phyloP scores from a whole-genome alignment of 2,329 filamentous ascomycete species.

The Curvularia verruculosa region DNA sequence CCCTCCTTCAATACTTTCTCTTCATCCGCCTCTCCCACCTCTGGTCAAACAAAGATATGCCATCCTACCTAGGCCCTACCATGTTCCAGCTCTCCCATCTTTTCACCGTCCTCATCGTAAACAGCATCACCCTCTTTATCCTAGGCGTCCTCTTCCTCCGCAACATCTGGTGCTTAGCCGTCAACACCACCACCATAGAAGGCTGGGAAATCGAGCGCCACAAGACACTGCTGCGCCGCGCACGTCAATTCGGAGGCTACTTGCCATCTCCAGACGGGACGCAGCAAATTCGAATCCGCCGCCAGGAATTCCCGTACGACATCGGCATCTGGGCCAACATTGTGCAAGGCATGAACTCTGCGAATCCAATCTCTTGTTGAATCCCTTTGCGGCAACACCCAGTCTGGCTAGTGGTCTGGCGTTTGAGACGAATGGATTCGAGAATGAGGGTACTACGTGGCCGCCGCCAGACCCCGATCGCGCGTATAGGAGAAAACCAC shows the following conservation, averaged over 20 bases:
- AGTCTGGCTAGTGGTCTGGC: slow-evolving; percentile 58
- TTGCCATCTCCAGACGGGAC: slow-evolving; percentile 62
- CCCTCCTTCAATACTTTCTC: slow-evolving; percentile 67
- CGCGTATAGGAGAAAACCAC: slow-evolving; percentile 23
- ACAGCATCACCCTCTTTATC: slow-evolving; percentile 65
- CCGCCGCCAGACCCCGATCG: slow-evolving; percentile 60
- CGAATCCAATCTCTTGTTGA: slow-evolving; percentile 67
- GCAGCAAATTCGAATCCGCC: slow-evolving; percentile 59
- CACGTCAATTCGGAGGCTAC: slow-evolving; percentile 61
- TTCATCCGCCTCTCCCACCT: slow-evolving; percentile 63
- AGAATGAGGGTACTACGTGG: slow-evolving; percentile 55
- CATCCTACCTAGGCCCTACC: slow-evolving; percentile 72
- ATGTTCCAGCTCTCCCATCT: slow-evolving; percentile 65
- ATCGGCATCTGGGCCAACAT: slow-evolving; percentile 77
- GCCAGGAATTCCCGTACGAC: slow-evolving; percentile 83
- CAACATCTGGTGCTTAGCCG: slow-evolving; percentile 62
- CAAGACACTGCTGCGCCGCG: slow-evolving; percentile 53
- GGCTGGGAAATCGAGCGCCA: slow-evolving; percentile 68
- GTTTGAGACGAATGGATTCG: slow-evolving; percentile 79
- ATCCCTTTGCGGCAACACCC: slow-evolving; percentile 66
- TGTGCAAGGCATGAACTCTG: slow-evolving; percentile 74
- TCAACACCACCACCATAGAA: slow-evolving; percentile 83
- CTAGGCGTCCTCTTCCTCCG: slow-evolving; percentile 70
- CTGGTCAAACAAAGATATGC: slow-evolving; percentile 70
- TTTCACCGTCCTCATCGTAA: slow-evolving; percentile 64